Evolutionary conservation across 306 rosid genomes (phyloP), one percentile per base, ranked within the genome.

Genomic region (Castanospermum australe): DNA sequence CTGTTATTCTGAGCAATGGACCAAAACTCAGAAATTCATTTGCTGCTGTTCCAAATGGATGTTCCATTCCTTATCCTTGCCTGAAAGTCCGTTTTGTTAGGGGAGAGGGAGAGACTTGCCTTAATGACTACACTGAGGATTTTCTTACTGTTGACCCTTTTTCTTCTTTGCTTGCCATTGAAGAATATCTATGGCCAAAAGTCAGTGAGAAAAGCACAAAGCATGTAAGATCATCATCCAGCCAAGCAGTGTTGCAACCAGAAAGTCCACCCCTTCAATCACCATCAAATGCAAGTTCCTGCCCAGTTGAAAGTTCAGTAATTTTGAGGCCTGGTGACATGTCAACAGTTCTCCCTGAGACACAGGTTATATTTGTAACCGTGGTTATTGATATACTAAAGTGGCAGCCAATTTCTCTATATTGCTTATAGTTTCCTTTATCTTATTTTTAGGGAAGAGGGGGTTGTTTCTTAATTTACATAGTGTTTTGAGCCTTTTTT

Each of bases 161-260:
- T 67, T 86, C 93, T 79, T 86, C 96, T 63, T 78, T 96, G 88
- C 84, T 83, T 81, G 82, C 87, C 78, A 83, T 96, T 84, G 97
- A 86, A 88, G 80, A 85, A 82, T 92, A 84, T 86, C 75, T 96
- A 45, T 83, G 96, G 97, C 90, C 93, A 69, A 95, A 87, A 88
- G 89, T 93, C 78, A 81, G 83, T 63, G 33, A 59, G 44, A 79
- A 83, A 74, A 56, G 56, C 55, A 79, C 86, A 54, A 69, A 78
- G 73, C 45, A 61, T 21, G 62, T 10, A 2, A 79, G 56, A 67
- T 56, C 86, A 24, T 57, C 90, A 68, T 68, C 91, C 56, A 55
- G 66, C 81, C 85, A 78, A 69, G 73, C 64, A 48, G 77, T 22
- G 67, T 83, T 42, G 74, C 89, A 88, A 72, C 80, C 86, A 21